phyloP scores from a whole-genome alignment of 2,329 filamentous ascomycete species.

The Zasmidium angulare region DNA sequence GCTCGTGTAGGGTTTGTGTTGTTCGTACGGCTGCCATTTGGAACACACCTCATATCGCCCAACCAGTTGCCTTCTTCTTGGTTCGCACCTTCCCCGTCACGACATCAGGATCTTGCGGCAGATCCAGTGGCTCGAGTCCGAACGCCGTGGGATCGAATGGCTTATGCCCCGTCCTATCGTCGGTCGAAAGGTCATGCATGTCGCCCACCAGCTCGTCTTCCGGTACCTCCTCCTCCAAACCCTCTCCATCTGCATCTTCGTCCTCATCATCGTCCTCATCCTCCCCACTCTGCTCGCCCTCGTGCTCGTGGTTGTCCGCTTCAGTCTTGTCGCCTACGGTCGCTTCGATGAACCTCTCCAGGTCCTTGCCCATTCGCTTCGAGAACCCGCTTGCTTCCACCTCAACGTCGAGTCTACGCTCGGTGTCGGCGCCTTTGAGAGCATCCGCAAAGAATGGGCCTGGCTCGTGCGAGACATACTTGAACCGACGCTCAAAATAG shows the following conservation, averaged over 20 bases:
- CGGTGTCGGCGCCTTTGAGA: conserved; percentile 68
- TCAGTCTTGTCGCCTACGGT: conserved; percentile 54
- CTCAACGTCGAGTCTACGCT: conserved; percentile 76
- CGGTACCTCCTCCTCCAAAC: conserved; percentile 14
- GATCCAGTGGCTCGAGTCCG: conserved; percentile 31
- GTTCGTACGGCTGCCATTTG: neutral
- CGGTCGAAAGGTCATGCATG: conserved; percentile 20
- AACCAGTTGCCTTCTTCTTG: conserved; percentile 39
- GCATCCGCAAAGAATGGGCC: conserved; percentile 86
- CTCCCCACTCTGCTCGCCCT: conserved; percentile 40
- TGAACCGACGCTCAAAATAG: conserved; percentile 86
- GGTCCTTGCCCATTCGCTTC: conserved; percentile 92
- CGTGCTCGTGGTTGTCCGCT: conserved; percentile 30
- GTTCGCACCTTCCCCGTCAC: conserved; percentile 32
- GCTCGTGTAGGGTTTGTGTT: no score
- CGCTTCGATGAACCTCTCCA: conserved; percentile 84
- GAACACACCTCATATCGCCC: conserved; percentile 34
- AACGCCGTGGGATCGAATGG: conserved; percentile 18
- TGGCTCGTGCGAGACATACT: conserved; percentile 76
- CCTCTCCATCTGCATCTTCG: conserved; percentile 28
- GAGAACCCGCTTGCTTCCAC: conserved; percentile 94
- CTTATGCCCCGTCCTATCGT: conserved; percentile 21
- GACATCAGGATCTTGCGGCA: conserved; percentile 28
- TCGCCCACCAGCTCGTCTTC: conserved; percentile 27
- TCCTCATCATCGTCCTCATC: conserved; percentile 42